Percentiles rank a stretch among this genome's conserved stretches.
Conservation (phyloP, 768 basidiomycete genomes). For the Clavaria fumosa region DNA sequence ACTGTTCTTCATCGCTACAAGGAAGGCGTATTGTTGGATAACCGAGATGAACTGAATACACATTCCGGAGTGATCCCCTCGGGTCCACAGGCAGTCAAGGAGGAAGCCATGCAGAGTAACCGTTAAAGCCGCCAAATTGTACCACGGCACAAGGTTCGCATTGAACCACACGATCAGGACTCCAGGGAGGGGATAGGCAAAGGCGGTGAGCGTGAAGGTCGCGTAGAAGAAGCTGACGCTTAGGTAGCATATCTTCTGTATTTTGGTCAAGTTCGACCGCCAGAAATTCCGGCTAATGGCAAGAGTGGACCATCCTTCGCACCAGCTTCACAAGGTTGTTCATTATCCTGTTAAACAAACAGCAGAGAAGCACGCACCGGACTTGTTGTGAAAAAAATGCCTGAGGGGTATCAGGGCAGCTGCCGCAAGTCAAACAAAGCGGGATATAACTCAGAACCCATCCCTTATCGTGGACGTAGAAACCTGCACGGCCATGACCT, state of each 20-base stretch:
- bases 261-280: constrained; percentile 14
- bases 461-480: constrained; percentile 16
- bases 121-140: constrained; percentile 9
- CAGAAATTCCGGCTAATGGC: constrained; percentile 16
- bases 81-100: no score
- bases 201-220: constrained; percentile 14
- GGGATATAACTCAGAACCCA: constrained; percentile 18
- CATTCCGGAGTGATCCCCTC: no score
- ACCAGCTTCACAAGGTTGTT: no score
- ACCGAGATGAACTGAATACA: constrained; percentile 16
- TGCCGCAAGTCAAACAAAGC: constrained; percentile 15
- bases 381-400: constrained; percentile 19
- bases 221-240: constrained; percentile 18
- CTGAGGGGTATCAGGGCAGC: constrained; percentile 16
- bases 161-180: constrained; percentile 13
- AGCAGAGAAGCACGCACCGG: no score
- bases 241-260: constrained; percentile 17
- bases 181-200: constrained; percentile 14
- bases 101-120: neutral
- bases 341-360: no score
- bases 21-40: constrained; percentile 17
- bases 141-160: constrained; percentile 15
- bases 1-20: constrained; percentile 18
- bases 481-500: no score
- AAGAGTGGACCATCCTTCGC: constrained; percentile 15